Evolutionary conservation across 495 filamentous ascomycete genomes (phyloP).

Genomic region (Hypoxylon lienhwacheense): DNA sequence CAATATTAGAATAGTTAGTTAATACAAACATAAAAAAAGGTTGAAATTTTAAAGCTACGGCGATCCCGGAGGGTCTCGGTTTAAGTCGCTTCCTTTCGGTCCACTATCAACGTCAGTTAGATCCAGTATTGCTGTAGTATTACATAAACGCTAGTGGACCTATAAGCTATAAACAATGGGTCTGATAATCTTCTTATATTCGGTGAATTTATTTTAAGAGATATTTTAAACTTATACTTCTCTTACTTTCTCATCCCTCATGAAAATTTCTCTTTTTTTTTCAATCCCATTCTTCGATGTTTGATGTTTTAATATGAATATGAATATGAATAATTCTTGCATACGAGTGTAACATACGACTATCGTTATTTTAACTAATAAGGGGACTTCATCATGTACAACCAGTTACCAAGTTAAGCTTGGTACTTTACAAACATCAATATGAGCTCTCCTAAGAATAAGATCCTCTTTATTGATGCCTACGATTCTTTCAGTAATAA

Average conservation of each 20-base stretch:
- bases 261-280: constrained; percentile 10
- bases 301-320: too few species aligned
- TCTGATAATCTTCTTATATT: too few species aligned
- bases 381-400: constrained; percentile 16
- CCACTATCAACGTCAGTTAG: too few species aligned
- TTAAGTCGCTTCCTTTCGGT: constrained; percentile 22
- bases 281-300: too few species aligned
- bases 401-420: constrained; percentile 8
- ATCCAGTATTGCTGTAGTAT: too few species aligned
- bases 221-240: too few species aligned
- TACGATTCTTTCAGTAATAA: constrained; percentile 97
- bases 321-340: too few species aligned
- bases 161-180: constrained; percentile 17
- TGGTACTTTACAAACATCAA: constrained; percentile 15
- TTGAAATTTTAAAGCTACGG: not conserved
- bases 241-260: constrained; percentile 2
- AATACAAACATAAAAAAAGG: not conserved
- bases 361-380: constrained; percentile 11
- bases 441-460: constrained; percentile 42
- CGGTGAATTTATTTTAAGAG: too few species aligned
- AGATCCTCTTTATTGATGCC: constrained; percentile 85
- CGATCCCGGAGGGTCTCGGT: constrained; percentile 6
- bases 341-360: too few species aligned
- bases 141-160: not conserved
- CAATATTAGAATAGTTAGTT: too few species aligned